These are phyloP conservation scores for Teratosphaeria pseudoeucalypti DNA, from an alignment of 2,329 filamentous ascomycete species.

Conservation along the genomic window DNA sequence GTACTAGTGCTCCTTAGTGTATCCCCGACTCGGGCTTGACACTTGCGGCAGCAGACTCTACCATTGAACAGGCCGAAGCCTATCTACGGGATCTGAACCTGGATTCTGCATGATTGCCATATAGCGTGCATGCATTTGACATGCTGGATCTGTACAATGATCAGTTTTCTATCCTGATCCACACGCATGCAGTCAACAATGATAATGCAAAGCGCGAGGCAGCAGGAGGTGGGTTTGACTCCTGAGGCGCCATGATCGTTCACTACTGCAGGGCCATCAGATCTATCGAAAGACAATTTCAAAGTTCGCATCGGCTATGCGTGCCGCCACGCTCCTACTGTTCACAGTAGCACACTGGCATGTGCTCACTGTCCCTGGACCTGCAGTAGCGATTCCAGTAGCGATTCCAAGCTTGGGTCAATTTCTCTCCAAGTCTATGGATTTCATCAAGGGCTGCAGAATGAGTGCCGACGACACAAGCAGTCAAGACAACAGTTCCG, in stretches of 20 bases:
- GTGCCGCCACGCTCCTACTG: neutral
- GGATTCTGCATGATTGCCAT: too few relatives aligned
- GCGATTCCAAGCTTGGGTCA: neutral
- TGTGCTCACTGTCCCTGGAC: neutral
- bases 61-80: neutral
- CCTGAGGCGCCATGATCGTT: too few relatives aligned
- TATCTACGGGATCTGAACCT: neutral
- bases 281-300: neutral
- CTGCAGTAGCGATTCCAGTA: neutral
- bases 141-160: neutral
- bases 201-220: neutral
- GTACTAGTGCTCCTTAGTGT: neutral
- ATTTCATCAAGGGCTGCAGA: neutral
- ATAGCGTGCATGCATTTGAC: too few relatives aligned
- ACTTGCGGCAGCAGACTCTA: neutral
- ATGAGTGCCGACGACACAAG: neutral
- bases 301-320: neutral
- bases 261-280: neutral
- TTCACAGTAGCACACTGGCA: neutral
- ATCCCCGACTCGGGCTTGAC: neutral
- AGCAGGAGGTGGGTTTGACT: neutral
- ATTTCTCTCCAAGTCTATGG: neutral
- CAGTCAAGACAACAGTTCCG: neutral
- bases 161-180: neutral
- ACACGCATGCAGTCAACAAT: neutral